Conservation (phyloP, 345 rosid species). For the Eucalyptus camaldulensis region DNA sequence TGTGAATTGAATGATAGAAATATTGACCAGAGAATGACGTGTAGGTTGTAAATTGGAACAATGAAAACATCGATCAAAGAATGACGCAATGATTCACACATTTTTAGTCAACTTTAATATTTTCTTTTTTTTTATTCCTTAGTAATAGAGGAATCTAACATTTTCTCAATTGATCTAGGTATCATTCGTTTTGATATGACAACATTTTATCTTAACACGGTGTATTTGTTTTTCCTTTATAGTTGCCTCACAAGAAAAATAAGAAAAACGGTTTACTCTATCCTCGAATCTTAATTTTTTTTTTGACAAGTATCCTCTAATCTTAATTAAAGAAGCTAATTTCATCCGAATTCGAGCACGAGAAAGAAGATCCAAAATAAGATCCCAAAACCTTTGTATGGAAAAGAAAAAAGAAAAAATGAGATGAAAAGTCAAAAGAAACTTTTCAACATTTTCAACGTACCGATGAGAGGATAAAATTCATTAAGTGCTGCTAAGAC, state of each 20-base stretch:
- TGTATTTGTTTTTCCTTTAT: no score
- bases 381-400: neutral
- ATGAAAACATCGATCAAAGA: neutral
- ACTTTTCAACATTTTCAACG: neutral
- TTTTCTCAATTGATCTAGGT: neutral
- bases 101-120: neutral
- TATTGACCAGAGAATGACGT: neutral
- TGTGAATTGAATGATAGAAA: no score
- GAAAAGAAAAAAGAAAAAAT: no score
- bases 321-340: neutral
- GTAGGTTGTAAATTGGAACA: accelerated
- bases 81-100: accelerated
- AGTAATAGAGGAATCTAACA: accelerated
- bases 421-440: no score
- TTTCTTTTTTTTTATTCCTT: neutral
- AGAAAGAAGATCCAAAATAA: neutral
- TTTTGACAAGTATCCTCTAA: no score
- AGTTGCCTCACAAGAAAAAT: accelerated
- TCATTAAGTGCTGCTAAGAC: neutral
- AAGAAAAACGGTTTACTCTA: neutral
- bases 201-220: accelerated
- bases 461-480: neutral
- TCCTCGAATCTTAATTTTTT: neutral
- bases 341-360: neutral
- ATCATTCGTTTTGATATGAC: accelerated